Percentiles rank a stretch among this genome's conserved stretches.
These are phyloP conservation scores for Terana coerulea DNA, from an alignment of 768 basidiomycete species.

Conservation along the genomic window DNA sequence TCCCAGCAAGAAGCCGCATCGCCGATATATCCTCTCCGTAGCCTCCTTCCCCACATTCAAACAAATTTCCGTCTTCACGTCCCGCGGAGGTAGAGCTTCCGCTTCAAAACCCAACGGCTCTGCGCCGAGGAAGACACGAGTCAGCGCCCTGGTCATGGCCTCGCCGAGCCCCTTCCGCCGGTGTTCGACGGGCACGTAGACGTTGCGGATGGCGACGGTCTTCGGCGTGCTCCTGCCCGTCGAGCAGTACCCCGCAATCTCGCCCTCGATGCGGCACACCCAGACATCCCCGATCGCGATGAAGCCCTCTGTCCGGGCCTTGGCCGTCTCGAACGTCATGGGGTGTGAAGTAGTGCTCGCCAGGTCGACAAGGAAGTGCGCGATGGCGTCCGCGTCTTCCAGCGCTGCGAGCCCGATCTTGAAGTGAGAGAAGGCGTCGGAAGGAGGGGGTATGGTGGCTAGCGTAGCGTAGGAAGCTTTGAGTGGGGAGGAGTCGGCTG, in stretches of 20 bases:
- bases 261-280: conserved; percentile 4
- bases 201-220: conserved; percentile 17
- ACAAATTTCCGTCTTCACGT: conserved; percentile 12
- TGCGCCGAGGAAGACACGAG: conserved; percentile 18
- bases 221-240: conserved; percentile 13
- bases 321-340: neutral
- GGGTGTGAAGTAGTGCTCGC: neutral
- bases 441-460: conserved; percentile 6
- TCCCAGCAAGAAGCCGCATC: conserved; percentile 9
- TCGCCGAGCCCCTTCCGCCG: conserved; percentile 17
- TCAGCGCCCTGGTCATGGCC: conserved; percentile 14
- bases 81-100: neutral
- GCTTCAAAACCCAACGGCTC: conserved; percentile 1
- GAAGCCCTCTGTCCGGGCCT: neutral
- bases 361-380: conserved; percentile 7
- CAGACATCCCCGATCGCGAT: conserved; percentile 4
- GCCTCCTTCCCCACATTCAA: conserved; percentile 10
- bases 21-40: conserved; percentile 5
- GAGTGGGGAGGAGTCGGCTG: neutral
- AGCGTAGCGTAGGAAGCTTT: conserved; percentile 8
- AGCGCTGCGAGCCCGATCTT: neutral
- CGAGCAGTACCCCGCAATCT: conserved; percentile 9
- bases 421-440: neutral
- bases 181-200: conserved; percentile 13
- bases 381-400: conserved; percentile 6